Evolutionary conservation across 179 eudicot genomes (phyloP).

Genomic region (Corrigiola litoralis): DNA sequence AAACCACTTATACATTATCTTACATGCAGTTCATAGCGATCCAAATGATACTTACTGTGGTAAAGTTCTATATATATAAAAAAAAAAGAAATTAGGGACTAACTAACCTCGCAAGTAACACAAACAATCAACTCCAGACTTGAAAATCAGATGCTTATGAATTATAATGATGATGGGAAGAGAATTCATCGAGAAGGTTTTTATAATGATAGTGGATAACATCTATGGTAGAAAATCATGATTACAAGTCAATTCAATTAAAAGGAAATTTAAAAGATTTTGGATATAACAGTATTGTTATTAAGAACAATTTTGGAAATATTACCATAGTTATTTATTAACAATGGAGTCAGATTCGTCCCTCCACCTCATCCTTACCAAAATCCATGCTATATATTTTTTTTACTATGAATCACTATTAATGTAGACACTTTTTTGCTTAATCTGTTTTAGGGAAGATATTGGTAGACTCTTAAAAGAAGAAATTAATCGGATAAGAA

Average conservation of each 20-base stretch:
- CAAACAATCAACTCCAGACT: not conserved
- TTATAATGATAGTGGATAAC: not conserved
- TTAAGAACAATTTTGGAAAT: not conserved
- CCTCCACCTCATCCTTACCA: not conserved
- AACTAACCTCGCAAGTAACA: slow-evolving; percentile 4
- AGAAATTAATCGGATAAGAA: not conserved
- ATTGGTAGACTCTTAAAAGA: not conserved
- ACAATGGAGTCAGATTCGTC: not conserved
- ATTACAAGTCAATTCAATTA: not conserved
- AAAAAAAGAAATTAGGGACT: not conserved
- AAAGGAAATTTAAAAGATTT: not conserved
- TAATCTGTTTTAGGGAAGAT: not conserved
- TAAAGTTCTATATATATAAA: not conserved
- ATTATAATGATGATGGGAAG: not conserved
- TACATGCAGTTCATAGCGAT: not conserved
- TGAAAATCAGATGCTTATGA: not conserved
- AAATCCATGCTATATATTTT: not conserved
- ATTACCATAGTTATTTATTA: not conserved
- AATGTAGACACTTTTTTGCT: not conserved
- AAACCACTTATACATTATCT: too few relatives aligned
- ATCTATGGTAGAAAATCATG: not conserved
- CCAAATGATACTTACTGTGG: not conserved
- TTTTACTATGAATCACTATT: not conserved
- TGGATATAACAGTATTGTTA: not conserved
- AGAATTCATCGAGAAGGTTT: not conserved